Percentiles rank a stretch among this genome's conserved stretches.
phyloP scores from a whole-genome alignment of 1,139 yeast species.

The Diutina mesorugosa region DNA sequence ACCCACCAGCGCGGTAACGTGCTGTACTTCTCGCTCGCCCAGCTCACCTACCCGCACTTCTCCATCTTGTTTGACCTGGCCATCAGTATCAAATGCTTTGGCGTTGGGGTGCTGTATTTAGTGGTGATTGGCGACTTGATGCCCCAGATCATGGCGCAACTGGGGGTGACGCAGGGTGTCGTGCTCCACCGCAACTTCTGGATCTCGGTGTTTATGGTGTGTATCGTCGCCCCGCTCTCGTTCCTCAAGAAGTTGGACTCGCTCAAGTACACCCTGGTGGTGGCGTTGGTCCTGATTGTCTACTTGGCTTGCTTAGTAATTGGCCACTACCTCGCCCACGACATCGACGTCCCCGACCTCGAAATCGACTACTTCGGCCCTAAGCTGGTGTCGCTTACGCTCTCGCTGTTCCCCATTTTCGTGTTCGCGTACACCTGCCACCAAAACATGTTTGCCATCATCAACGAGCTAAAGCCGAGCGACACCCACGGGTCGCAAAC shows the following conservation, averaged over 20 bases:
- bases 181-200: constrained; percentile 47
- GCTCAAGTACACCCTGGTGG: constrained; percentile 69
- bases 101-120: constrained; percentile 81
- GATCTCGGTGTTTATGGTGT: constrained; percentile 48
- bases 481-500: constrained; percentile 32
- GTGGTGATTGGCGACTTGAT: constrained; percentile 85
- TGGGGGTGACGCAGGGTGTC: constrained; percentile 15
- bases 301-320: constrained; percentile 69
- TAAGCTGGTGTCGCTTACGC: constrained; percentile 20
- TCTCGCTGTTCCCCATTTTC: constrained; percentile 66
- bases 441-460: constrained; percentile 83
- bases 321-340: constrained; percentile 39
- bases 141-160: constrained; percentile 55
- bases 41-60: constrained; percentile 40
- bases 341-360: constrained; percentile 13
- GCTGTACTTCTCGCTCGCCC: constrained; percentile 39
- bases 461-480: constrained; percentile 48
- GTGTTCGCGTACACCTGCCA: constrained; percentile 94
- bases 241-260: constrained; percentile 68
- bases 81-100: constrained; percentile 82
- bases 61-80: constrained; percentile 40
- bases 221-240: constrained; percentile 61
- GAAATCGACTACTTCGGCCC: constrained; percentile 22
- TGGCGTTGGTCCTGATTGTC: constrained; percentile 74
- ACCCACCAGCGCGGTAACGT: constrained; percentile 37